Conservation (phyloP, 208 protist species). For the Trypanosoma cruzi region DNA sequence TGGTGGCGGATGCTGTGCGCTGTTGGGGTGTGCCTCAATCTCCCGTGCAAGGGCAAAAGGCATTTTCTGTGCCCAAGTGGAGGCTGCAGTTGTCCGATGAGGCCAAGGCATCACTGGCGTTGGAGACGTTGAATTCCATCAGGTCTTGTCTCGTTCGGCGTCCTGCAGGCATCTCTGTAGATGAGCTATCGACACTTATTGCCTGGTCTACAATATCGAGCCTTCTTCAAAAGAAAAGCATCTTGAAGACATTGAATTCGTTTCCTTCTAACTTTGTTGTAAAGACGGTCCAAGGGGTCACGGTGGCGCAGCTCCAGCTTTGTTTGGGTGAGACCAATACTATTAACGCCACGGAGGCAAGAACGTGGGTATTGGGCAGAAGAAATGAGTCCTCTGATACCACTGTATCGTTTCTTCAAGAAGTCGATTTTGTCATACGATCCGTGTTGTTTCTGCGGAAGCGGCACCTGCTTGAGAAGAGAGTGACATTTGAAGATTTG, state of each 20-base stretch:
- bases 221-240: slow-evolving; percentile 16
- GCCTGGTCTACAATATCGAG: slow-evolving; percentile 16
- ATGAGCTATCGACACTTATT: slow-evolving; percentile 19
- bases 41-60: too few relatives aligned
- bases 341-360: slow-evolving; percentile 8
- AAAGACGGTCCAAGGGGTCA: slow-evolving; percentile 1
- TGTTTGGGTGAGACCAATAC: not conserved
- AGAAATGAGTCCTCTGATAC: not conserved
- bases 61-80: slow-evolving; percentile 5
- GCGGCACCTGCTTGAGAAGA: slow-evolving; percentile 5
- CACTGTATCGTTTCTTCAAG: slow-evolving; percentile 1
- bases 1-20: slow-evolving; percentile 9
- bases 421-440: slow-evolving; percentile 29
- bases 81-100: slow-evolving; percentile 20
- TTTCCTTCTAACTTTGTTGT: slow-evolving; percentile 28
- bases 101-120: not conserved
- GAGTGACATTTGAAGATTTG: slow-evolving; percentile 24
- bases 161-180: slow-evolving; percentile 19
- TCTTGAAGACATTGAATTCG: slow-evolving; percentile 14
- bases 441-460: slow-evolving; percentile 27
- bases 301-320: slow-evolving; percentile 17
- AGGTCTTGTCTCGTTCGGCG: slow-evolving; percentile 11
- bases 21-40: slow-evolving; percentile 15
- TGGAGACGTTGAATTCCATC: slow-evolving; percentile 13
- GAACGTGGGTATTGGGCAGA: slow-evolving; percentile 12